Percentiles rank a stretch among this genome's conserved stretches.
Evolutionary conservation across 179 eudicot genomes (phyloP).

Genomic region (Gypsophila paniculata): DNA sequence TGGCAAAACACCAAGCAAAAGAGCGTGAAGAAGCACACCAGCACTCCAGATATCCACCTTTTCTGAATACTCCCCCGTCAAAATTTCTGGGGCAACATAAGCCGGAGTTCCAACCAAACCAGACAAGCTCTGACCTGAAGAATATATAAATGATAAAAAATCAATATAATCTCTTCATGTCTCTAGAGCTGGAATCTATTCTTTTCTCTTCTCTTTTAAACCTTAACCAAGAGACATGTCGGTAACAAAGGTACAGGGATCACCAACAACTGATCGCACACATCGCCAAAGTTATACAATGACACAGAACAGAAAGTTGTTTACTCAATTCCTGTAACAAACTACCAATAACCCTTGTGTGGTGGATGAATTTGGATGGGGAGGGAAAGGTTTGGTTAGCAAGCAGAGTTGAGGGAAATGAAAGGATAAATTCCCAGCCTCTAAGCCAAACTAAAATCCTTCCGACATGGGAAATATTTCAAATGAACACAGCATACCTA

Average conservation of each 20-base stretch:
- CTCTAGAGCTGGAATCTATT: neutral
- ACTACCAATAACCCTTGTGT: neutral
- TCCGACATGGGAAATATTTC: neutral
- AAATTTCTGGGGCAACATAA: constrained; percentile 92
- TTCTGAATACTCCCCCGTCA: constrained; percentile 72
- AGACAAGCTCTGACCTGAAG: constrained; percentile 71
- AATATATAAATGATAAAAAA: neutral
- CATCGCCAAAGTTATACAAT: neutral
- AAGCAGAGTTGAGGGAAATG: neutral
- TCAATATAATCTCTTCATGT: neutral
- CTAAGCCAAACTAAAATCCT: neutral
- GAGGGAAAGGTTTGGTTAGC: neutral
- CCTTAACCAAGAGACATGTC: neutral
- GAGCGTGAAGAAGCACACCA: constrained; percentile 79
- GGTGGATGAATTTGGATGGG: neutral
- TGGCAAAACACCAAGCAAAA: constrained; percentile 72
- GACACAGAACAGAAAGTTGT: neutral
- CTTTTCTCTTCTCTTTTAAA: neutral
- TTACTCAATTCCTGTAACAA: neutral
- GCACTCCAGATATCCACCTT: constrained; percentile 96
- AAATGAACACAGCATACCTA: neutral
- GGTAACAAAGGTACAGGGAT: neutral
- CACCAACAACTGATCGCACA: neutral
- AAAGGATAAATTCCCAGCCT: neutral
- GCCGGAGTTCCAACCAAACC: constrained; percentile 97